phyloP scores from a whole-genome alignment of 75 land plant genomes.

The Isoetes taiwanensis region DNA sequence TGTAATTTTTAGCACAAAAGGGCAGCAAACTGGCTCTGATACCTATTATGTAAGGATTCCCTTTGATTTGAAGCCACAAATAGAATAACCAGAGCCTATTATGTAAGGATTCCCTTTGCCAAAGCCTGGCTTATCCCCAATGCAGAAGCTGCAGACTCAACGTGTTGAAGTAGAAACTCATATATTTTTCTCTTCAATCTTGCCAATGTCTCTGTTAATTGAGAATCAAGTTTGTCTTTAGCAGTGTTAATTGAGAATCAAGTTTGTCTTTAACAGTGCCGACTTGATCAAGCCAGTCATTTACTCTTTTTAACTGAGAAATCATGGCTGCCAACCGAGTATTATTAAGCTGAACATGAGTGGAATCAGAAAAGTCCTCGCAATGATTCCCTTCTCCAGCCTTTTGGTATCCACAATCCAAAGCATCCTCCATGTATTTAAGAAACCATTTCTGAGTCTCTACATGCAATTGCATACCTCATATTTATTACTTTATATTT shows the following conservation, averaged over 20 bases:
- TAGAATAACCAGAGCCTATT: no score
- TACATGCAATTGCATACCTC: no score
- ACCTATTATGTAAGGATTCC: no score
- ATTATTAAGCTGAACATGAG: background rate
- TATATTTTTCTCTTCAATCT: slow-evolving; percentile 4
- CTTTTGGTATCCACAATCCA: background rate
- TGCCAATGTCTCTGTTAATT: background rate
- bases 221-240: background rate
- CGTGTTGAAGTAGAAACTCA: background rate
- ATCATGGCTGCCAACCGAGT: background rate
- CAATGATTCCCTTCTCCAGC: no score
- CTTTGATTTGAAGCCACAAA: no score
- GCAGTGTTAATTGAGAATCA: background rate
- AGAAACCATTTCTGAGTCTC: slow-evolving; percentile 1
- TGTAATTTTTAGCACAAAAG: no score
- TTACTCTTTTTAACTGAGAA: slow-evolving; percentile 1
- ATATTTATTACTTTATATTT: no score
- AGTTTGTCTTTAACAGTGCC: background rate
- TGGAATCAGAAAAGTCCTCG: background rate
- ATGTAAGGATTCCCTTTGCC: no score
- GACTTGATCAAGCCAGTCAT: slow-evolving; percentile 1
- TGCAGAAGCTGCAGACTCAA: slow-evolving; percentile 6
- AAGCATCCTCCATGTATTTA: slow-evolving; percentile 1
- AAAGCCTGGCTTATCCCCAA: background rate
- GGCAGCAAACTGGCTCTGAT: no score